Base-by-base conservation (phyloP, 495 filamentous ascomycete genomes). In the Amniculicola lignicola region DNA sequence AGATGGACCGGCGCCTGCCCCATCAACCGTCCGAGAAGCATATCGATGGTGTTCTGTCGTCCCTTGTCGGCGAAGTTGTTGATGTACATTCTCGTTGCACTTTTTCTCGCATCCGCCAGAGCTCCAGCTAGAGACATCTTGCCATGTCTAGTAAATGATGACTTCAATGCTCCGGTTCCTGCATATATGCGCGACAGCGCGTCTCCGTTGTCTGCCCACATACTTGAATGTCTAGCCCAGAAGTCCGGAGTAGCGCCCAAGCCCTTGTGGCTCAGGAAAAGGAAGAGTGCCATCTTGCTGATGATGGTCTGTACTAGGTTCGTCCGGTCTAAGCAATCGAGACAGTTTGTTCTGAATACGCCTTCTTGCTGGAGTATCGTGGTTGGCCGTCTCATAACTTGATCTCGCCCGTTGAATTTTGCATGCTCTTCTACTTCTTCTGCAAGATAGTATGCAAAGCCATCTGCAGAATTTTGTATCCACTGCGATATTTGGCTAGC, bases 181-280 rank as follows among this genome's bases (percentile, higher is more conserved):
- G 93, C 94, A 69, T 98, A 98, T 16, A 96, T 97, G 64, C 89
- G 88, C 1, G 90, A 95, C 21, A 98, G 72, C 12, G 90, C 55
- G 75, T 98, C 93, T 24, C 93, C 93, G 74, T 96, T 96, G 68
- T 98, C 93, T n/a, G 93, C 93, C 93, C 93, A 98, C 1, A 98
- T 75, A 53, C 79, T 90, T 24, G 89, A 89, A 71, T 98, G 93
- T 28, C 89, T 77, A 68, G 88, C 82, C 82, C 90, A 92, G 61
- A 97, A 86, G 64, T 97, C 93, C 1, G 85, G 77, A 27, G 75
- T 76, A 1, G 88, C 79, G 46, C 61, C 72, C 62, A 87, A 79
- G 5, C 77, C 79, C 61, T 85, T 79, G 47, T 91, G 87, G 5
- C 73, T 64, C 2, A 96, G 70, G 55, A 95, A 95, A 0, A 79